These are phyloP conservation scores for Fallopia convolvulus DNA, from an alignment of 148 eudicot species.

Conservation along the genomic window DNA sequence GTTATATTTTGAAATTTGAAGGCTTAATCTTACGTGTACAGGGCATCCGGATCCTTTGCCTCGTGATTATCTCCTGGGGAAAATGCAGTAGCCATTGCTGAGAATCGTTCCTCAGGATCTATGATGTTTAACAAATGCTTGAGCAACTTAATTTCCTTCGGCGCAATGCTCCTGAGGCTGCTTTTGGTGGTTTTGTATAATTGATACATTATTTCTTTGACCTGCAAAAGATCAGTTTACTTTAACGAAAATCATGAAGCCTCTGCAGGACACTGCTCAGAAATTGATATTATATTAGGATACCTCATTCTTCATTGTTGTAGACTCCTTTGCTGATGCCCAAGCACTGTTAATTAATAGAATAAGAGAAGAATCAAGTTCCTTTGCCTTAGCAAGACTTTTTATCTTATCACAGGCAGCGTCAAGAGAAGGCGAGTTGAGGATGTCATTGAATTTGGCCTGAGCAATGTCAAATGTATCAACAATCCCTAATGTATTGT, in stretches of 20 bases:
- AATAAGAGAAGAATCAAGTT: slow-evolving; percentile 89
- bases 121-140: slow-evolving; percentile 84
- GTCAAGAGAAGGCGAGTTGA: slow-evolving; percentile 81
- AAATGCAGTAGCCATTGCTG: slow-evolving; percentile 90
- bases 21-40: slow-evolving; percentile 59
- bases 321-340: slow-evolving; percentile 87
- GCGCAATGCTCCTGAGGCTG: slow-evolving; percentile 76
- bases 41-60: slow-evolving; percentile 56
- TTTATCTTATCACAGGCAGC: slow-evolving; percentile 83
- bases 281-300: neutral
- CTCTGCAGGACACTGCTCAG: neutral
- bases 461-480: slow-evolving; percentile 81
- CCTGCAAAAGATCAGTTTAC: slow-evolving; percentile 30
- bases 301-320: slow-evolving; percentile 94
- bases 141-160: slow-evolving; percentile 86
- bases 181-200: slow-evolving; percentile 84
- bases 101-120: slow-evolving; percentile 96
- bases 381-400: slow-evolving; percentile 87
- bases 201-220: slow-evolving; percentile 80
- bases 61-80: slow-evolving; percentile 70
- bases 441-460: slow-evolving; percentile 76
- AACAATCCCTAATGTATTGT: slow-evolving; percentile 72
- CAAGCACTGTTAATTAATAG: slow-evolving; percentile 84
- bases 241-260: neutral
- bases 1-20: neutral